phyloP scores from a whole-genome alignment of 441 rosid species.

The Gossypium gossypioides region DNA sequence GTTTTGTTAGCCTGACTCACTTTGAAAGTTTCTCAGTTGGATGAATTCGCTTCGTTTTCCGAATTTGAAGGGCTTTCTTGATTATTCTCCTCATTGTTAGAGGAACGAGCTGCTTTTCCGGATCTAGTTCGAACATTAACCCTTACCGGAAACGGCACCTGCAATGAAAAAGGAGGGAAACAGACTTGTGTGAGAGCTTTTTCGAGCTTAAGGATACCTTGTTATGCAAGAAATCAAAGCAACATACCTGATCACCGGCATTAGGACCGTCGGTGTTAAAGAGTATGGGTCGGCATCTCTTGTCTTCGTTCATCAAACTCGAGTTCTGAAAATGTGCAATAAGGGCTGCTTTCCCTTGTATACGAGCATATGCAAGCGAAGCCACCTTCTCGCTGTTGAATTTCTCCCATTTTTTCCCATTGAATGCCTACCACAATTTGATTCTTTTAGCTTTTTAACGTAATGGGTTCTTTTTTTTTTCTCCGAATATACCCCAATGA shows the following conservation, averaged over 20 bases:
- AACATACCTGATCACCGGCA: constrained; percentile 58
- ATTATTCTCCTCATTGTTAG: constrained; percentile 24
- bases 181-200: neutral
- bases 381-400: constrained; percentile 75
- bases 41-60: constrained; percentile 28
- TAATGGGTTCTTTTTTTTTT: neutral
- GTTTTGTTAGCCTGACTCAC: constrained; percentile 30
- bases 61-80: constrained; percentile 22
- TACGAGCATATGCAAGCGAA: constrained; percentile 61
- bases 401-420: constrained; percentile 77
- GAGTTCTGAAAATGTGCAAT: constrained; percentile 71
- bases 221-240: neutral
- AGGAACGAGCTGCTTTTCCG: constrained; percentile 30
- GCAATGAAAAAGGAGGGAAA: neutral
- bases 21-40: constrained; percentile 25
- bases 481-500: neutral
- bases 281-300: constrained; percentile 67
- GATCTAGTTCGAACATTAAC: constrained; percentile 41
- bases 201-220: neutral
- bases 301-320: constrained; percentile 76
- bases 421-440: constrained; percentile 38
- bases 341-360: constrained; percentile 67
- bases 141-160: constrained; percentile 67
- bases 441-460: neutral
- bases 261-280: constrained; percentile 64